Conservation (phyloP, 352 stramenopile genomes). For the Phytopythium oedochilum region DNA sequence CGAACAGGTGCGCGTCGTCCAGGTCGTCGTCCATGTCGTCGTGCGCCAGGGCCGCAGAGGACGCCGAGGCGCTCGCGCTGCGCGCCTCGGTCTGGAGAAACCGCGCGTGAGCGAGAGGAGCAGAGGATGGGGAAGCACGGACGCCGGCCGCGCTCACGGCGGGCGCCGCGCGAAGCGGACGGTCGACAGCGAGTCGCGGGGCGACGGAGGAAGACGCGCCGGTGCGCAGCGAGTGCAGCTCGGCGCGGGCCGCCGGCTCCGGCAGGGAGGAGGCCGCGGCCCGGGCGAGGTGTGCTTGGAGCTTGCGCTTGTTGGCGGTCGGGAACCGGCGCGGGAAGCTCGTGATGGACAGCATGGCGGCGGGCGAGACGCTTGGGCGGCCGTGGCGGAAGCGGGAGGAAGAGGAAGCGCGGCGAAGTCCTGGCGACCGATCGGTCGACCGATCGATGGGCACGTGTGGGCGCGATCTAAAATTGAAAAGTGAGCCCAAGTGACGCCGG, state of each 20-base stretch:
- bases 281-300: constrained; percentile 15
- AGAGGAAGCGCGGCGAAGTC: background rate
- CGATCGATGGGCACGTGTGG: background rate
- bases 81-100: constrained; percentile 9
- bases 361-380: background rate
- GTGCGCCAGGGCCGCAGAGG: constrained; percentile 10
- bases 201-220: background rate
- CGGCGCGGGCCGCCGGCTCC: constrained; percentile 11
- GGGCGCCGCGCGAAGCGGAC: background rate
- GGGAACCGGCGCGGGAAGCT: constrained; percentile 78
- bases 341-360: constrained; percentile 72
- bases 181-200: background rate
- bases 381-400: constrained; percentile 1
- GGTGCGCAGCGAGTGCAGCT: background rate
- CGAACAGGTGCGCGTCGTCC: constrained; percentile 56
- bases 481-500: background rate
- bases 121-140: background rate
- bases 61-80: constrained; percentile 2
- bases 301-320: constrained; percentile 59
- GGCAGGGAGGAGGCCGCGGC: constrained; percentile 2
- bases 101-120: constrained; percentile 1
- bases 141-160: background rate
- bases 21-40: constrained; percentile 24
- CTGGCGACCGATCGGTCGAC: background rate
- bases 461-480: background rate